A percentile compares a stretch with the other conserved stretches of the same genome.
Evolutionary conservation across 108 stramenopile genomes (phyloP).

Genomic region (Cyclostephanos tholiformis): DNA sequence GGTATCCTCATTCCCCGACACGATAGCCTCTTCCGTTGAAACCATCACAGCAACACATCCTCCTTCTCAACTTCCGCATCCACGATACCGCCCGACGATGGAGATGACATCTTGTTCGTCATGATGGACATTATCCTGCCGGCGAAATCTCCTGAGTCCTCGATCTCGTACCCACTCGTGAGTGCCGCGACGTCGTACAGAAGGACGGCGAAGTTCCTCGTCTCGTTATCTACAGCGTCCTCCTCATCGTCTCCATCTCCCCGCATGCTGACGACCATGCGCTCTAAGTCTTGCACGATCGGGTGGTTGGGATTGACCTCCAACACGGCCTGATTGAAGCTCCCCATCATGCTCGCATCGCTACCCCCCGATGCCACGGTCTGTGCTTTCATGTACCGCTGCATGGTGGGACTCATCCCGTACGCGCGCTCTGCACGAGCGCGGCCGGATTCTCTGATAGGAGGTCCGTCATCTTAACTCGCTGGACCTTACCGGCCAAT

Average conservation of each 20-base stretch:
- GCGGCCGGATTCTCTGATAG: conserved; percentile 91
- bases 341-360: conserved; percentile 55
- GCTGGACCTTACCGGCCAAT: conserved; percentile 83
- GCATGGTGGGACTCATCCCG: conserved; percentile 98
- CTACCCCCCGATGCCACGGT: conserved; percentile 88
- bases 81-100: conserved; percentile 9
- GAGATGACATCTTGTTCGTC: conserved; percentile 38
- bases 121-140: conserved; percentile 87
- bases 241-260: conserved; percentile 47
- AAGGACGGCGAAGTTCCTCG: conserved; percentile 78
- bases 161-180: conserved; percentile 94
- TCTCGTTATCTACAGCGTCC: conserved; percentile 53
- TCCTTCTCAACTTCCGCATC: conserved; percentile 41
- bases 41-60: neutral
- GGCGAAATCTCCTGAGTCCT: conserved; percentile 85
- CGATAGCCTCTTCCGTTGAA: neutral
- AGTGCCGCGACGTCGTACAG: conserved; percentile 95
- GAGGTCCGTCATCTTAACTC: conserved; percentile 86
- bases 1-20: neutral
- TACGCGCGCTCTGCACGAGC: conserved; percentile 94
- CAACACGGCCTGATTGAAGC: conserved; percentile 88
- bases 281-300: conserved; percentile 81
- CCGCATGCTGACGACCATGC: conserved; percentile 51
- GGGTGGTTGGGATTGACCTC: conserved; percentile 96
- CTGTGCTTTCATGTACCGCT: conserved; percentile 96